phyloP scores from a whole-genome alignment of 140 eudicot species.

The Erigeron philadelphicus region DNA sequence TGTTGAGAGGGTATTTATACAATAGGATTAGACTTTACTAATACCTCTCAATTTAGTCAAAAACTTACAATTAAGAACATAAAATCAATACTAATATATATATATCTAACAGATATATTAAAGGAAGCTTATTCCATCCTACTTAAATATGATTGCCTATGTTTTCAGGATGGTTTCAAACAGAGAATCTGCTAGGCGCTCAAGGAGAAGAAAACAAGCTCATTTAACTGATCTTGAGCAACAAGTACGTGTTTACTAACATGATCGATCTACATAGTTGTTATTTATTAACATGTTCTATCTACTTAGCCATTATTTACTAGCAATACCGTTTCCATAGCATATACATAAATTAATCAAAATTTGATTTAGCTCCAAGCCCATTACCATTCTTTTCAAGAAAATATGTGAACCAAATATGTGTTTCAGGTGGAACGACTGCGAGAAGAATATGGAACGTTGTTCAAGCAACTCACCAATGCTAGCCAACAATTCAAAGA shows the following conservation, averaged over 20 bases:
- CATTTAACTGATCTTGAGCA: constrained; percentile 73
- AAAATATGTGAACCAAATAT: background rate
- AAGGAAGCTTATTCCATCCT: constrained; percentile 6
- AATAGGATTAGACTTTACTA: too few relatives aligned
- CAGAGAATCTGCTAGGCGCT: constrained; percentile 94
- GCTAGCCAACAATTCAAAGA: constrained; percentile 81
- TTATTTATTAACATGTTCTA: too few relatives aligned
- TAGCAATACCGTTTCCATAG: too few relatives aligned
- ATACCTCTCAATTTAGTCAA: too few relatives aligned
- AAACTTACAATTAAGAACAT: too few relatives aligned
- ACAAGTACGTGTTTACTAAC: constrained; percentile 41
- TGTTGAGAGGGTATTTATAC: too few relatives aligned
- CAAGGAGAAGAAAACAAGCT: constrained; percentile 76
- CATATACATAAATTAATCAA: too few relatives aligned
- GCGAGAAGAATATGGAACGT: constrained; percentile 54
- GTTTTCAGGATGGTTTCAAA: constrained; percentile 81
- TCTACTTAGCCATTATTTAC: too few relatives aligned
- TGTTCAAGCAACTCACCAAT: constrained; percentile 70
- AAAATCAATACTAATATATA: too few relatives aligned
- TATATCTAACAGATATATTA: too few relatives aligned
- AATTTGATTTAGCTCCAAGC: background rate
- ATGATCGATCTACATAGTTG: too few relatives aligned
- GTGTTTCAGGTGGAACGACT: constrained; percentile 63
- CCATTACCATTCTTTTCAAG: background rate
- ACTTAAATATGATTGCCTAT: constrained; percentile 14